Conservation (phyloP, 169 alveolate genomes). For the Cryptosporidium viatorum region DNA sequence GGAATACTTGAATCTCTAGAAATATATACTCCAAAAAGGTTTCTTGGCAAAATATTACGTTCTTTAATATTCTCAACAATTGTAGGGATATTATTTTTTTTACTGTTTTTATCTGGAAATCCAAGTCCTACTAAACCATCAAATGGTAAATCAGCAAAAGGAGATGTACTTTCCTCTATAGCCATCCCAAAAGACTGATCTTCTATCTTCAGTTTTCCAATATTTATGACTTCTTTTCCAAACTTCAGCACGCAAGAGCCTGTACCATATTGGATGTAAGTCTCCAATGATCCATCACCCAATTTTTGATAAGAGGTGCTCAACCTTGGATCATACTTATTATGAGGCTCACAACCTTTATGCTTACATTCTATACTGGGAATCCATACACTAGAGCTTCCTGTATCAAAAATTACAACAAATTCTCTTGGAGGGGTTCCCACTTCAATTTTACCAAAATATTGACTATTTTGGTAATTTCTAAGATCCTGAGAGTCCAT, state of each 20-base stretch:
- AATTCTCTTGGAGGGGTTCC: conserved; percentile 90
- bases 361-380: conserved; percentile 87
- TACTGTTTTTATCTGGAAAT: conserved; percentile 84
- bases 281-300: conserved; percentile 72
- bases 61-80: conserved; percentile 84
- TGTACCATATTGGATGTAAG: conserved; percentile 83
- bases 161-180: conserved; percentile 87
- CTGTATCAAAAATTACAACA: conserved; percentile 91
- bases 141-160: conserved; percentile 91
- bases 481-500: conserved; percentile 82
- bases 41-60: conserved; percentile 84
- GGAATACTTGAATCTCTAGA: conserved; percentile 79
- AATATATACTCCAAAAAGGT: conserved; percentile 88
- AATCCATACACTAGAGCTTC: conserved; percentile 90
- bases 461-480: conserved; percentile 91
- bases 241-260: conserved; percentile 80
- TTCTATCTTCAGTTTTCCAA: conserved; percentile 77
- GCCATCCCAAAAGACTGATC: conserved; percentile 91
- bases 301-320: conserved; percentile 83
- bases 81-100: conserved; percentile 72
- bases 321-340: conserved; percentile 83
- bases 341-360: conserved; percentile 88
- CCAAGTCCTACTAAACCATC: conserved; percentile 95
- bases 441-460: conserved; percentile 88
- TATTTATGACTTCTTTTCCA: conserved; percentile 49